These are phyloP conservation scores for Brassica rapa DNA, from an alignment of 345 rosid species.

Conservation along the genomic window DNA sequence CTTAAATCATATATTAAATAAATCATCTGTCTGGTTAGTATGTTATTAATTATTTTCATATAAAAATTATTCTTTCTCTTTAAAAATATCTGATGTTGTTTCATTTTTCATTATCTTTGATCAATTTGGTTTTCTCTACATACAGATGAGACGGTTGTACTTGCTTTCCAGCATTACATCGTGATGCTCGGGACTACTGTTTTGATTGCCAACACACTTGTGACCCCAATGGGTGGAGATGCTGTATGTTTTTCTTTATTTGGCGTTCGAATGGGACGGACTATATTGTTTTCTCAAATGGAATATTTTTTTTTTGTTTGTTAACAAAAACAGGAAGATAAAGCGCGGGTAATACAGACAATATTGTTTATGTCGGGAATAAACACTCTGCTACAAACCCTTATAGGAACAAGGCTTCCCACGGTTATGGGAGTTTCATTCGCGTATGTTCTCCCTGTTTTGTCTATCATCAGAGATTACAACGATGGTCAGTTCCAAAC, in stretches of 20 bases:
- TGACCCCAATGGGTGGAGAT: slow-evolving; percentile 83
- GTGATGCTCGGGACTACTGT: slow-evolving; percentile 91
- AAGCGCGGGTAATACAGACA: slow-evolving; percentile 79
- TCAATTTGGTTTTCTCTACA: slow-evolving; percentile 22
- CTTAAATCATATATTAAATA: neutral
- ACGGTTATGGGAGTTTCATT: slow-evolving; percentile 90
- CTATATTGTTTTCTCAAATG: slow-evolving; percentile 21
- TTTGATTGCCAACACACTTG: slow-evolving; percentile 63
- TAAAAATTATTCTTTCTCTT: neutral
- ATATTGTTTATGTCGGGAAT: slow-evolving; percentile 89
- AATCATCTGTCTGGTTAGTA: neutral
- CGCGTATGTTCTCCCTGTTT: slow-evolving; percentile 71
- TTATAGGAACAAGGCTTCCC: slow-evolving; percentile 87
- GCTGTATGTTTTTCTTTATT: slow-evolving; percentile 51
- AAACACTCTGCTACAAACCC: slow-evolving; percentile 86
- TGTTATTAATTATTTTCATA: neutral
- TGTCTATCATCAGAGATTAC: slow-evolving; percentile 78
- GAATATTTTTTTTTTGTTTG: neutral
- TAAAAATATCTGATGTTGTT: neutral
- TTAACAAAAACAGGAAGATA: slow-evolving; percentile 66
- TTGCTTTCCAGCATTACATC: slow-evolving; percentile 93
- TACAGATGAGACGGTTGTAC: slow-evolving; percentile 65
- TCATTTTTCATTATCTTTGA: neutral
- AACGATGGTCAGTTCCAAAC: slow-evolving; percentile 47
- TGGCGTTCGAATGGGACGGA: neutral